phyloP scores from a whole-genome alignment of 2,329 filamentous ascomycete genomes.

The Ilyonectria robusta region DNA sequence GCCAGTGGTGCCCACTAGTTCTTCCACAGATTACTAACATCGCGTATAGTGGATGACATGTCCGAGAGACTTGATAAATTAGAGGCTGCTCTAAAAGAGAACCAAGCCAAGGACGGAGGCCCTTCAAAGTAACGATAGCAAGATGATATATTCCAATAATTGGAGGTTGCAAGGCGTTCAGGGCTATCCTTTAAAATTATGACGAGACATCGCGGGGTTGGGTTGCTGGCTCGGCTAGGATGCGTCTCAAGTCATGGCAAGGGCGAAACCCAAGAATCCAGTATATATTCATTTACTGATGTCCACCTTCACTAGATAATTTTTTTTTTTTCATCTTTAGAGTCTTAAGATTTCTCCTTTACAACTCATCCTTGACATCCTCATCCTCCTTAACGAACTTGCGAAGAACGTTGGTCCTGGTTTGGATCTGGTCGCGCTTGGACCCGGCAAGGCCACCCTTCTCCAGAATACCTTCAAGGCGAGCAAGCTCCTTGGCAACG shows the following conservation, averaged over 20 bases:
- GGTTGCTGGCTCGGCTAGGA: conserved; percentile 26
- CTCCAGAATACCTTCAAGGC: conserved; percentile 83
- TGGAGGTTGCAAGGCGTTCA: conserved; percentile 32
- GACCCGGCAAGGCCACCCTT: conserved; percentile 88
- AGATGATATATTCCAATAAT: background rate
- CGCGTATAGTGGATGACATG: conserved; percentile 90
- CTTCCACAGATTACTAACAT: conserved; percentile 28
- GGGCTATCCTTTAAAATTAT: conserved; percentile 33
- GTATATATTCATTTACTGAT: conserved; percentile 36
- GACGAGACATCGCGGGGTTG: conserved; percentile 31
- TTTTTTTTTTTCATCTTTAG: conserved; percentile 26
- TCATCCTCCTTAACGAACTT: conserved; percentile 79
- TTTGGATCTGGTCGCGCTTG: conserved; percentile 90
- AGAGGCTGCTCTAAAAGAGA: conserved; percentile 78
- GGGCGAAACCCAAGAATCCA: conserved; percentile 38
- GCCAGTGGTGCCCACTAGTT: background rate
- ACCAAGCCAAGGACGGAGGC: conserved; percentile 61
- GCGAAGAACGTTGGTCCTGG: conserved; percentile 89
- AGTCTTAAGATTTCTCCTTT: conserved; percentile 38
- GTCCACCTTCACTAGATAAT: conserved; percentile 25
- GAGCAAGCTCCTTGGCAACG: conserved; percentile 86
- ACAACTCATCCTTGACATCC: conserved; percentile 65
- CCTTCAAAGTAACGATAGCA: conserved; percentile 53
- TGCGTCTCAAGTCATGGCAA: conserved; percentile 36
- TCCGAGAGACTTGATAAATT: conserved; percentile 86